Conservation (phyloP, 2,329 filamentous ascomycete genomes). For the Talaromyces sp. region DNA sequence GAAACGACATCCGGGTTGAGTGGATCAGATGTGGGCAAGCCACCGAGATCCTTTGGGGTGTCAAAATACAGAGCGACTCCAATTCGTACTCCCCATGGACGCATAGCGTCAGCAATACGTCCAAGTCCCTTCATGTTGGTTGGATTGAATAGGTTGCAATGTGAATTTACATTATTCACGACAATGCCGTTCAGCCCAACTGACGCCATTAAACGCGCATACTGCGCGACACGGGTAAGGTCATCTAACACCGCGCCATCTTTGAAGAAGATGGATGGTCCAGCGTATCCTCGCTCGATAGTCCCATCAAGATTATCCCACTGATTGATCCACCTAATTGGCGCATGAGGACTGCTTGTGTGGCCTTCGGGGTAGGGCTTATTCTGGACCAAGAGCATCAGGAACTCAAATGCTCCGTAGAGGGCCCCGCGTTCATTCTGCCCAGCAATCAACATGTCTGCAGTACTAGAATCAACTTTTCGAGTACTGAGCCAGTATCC, state of each 20-base stretch:
- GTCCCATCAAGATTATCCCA: conserved; percentile 67
- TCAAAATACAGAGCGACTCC: conserved; percentile 66
- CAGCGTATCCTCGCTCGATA: conserved; percentile 64
- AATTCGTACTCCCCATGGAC: conserved; percentile 62
- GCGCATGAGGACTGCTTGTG: conserved; percentile 53
- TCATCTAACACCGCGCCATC: conserved; percentile 53
- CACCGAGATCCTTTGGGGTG: conserved; percentile 53
- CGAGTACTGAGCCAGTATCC: conserved; percentile 57
- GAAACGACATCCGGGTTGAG: conserved; percentile 54
- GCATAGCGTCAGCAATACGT: conserved; percentile 59
- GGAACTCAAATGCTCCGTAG: conserved; percentile 65
- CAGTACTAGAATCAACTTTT: conserved; percentile 21
- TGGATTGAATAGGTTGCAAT: conserved; percentile 51
- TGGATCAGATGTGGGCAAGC: conserved; percentile 60
- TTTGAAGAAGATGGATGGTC: conserved; percentile 63
- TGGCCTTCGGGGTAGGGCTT: conserved; percentile 45
- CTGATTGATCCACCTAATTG: conserved; percentile 65
- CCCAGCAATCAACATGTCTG: conserved; percentile 53
- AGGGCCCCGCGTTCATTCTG: conserved; percentile 63
- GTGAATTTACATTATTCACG: conserved; percentile 69
- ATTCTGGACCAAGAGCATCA: conserved; percentile 59
- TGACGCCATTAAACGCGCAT: conserved; percentile 62
- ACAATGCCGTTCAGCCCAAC: conserved; percentile 62
- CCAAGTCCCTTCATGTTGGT: conserved; percentile 57
- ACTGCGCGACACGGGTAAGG: conserved; percentile 55